phyloP scores from a whole-genome alignment of 768 basidiomycete genomes.

The Rhodotorula graminis region DNA sequence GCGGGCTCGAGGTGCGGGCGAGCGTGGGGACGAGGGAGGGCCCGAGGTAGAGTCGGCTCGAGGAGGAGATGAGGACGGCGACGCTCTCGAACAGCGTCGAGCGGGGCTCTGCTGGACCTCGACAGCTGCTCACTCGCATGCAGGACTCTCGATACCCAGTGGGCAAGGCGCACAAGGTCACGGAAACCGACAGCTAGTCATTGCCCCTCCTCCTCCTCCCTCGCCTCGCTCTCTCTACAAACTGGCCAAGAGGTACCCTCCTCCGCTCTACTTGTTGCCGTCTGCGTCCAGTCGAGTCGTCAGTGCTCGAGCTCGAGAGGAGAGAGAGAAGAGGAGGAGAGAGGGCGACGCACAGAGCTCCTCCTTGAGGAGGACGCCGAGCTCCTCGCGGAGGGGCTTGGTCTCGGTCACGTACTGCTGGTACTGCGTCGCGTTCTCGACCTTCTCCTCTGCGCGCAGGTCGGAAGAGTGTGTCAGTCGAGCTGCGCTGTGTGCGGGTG shows the following conservation, averaged over 20 bases:
- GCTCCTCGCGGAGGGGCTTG: constrained; percentile 78
- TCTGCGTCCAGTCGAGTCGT: neutral
- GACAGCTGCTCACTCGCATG: too few species aligned
- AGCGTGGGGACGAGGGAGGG: neutral
- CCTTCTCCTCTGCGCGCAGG: constrained; percentile 63
- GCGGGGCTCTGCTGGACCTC: too few species aligned
- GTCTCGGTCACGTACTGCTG: constrained; percentile 87
- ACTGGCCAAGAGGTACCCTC: neutral
- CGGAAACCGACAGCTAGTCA: neutral
- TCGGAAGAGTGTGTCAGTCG: neutral
- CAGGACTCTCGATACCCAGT: neutral
- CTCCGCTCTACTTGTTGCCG: neutral
- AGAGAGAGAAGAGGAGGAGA: neutral
- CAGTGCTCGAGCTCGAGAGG: neutral
- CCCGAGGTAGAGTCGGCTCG: neutral
- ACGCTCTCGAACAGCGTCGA: too few species aligned
- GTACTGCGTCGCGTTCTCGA: constrained; percentile 95
- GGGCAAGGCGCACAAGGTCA: neutral
- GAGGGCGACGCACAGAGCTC: constrained; percentile 54
- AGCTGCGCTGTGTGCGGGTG: too few species aligned
- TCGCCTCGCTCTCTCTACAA: neutral
- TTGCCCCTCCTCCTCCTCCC: neutral
- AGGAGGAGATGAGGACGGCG: neutral
- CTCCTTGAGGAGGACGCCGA: constrained; percentile 66
- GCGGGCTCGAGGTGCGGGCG: neutral